phyloP scores from a whole-genome alignment of 1,284 basidiomycete genomes.

The Ceratobasidium sp. region DNA sequence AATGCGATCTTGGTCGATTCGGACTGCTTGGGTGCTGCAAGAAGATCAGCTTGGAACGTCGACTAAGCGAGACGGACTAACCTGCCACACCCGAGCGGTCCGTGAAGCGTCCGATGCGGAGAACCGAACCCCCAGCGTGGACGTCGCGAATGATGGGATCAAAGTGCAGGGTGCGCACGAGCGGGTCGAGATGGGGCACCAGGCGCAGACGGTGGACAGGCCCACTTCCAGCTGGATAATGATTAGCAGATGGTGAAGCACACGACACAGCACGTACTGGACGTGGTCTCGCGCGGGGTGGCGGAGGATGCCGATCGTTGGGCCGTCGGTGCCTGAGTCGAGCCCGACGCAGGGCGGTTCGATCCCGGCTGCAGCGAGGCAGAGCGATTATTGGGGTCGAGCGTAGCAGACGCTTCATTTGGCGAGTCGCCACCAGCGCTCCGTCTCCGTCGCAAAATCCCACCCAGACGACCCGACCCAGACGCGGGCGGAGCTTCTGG shows the following conservation, averaged over 20 bases:
- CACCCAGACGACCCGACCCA: constrained; percentile 17
- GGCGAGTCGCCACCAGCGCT: constrained; percentile 31
- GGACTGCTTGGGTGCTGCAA: constrained; percentile 74
- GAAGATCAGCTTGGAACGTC: constrained; percentile 46
- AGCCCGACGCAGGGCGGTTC: neutral
- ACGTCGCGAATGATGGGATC: constrained; percentile 92
- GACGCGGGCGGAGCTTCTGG: neutral
- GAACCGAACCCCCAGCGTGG: constrained; percentile 69
- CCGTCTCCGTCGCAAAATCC: constrained; percentile 27
- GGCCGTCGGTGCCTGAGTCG: neutral
- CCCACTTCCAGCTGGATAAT: constrained; percentile 22
- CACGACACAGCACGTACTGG: neutral
- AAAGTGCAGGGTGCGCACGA: constrained; percentile 88
- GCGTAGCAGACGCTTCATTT: neutral
- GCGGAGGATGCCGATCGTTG: constrained; percentile 5
- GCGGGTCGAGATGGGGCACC: constrained; percentile 89
- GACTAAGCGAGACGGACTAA: constrained; percentile 14
- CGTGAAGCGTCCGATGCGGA: constrained; percentile 93
- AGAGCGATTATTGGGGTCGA: neutral
- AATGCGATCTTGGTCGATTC: constrained; percentile 90
- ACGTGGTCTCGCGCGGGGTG: neutral
- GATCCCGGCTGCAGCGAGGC: neutral
- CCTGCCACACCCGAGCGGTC: constrained; percentile 75
- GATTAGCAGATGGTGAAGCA: neutral
- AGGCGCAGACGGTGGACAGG: constrained; percentile 69